phyloP scores from a whole-genome alignment of 805 yeast genomes.

The Zygosaccharomyces pseudorouxii region DNA sequence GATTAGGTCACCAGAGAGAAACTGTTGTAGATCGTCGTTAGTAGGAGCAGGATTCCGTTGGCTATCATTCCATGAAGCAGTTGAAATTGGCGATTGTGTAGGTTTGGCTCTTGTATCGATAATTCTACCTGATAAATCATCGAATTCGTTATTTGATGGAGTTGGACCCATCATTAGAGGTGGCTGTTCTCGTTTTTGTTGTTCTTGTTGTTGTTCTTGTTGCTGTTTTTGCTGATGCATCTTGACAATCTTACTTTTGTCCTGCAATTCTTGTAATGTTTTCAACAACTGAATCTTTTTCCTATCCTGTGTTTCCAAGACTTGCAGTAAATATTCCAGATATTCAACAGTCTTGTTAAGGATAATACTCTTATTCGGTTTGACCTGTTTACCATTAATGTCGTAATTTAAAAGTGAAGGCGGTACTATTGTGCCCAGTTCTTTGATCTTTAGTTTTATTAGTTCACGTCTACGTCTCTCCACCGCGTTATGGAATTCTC shows the following conservation, averaged over 20 bases:
- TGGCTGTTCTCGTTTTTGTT: neutral
- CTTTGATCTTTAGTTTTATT: slow-evolving; percentile 83
- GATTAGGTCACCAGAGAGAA: slow-evolving; percentile 29
- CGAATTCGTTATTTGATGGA: neutral
- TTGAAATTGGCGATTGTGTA: neutral
- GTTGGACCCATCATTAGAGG: neutral
- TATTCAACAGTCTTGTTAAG: slow-evolving; percentile 77
- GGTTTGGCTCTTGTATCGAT: slow-evolving; percentile 28
- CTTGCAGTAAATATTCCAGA: slow-evolving; percentile 58
- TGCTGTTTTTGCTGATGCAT: neutral
- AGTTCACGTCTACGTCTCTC: slow-evolving; percentile 88
- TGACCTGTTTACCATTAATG: slow-evolving; percentile 53
- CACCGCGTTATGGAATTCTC: slow-evolving; percentile 92
- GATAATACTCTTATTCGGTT: slow-evolving; percentile 79
- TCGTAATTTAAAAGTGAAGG: slow-evolving; percentile 55
- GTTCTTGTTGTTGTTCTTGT: neutral
- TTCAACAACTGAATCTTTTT: slow-evolving; percentile 41
- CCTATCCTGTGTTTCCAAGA: slow-evolving; percentile 51
- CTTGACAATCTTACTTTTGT: slow-evolving; percentile 8
- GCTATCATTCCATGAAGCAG: neutral
- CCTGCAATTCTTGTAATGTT: slow-evolving; percentile 37
- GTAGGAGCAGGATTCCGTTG: slow-evolving; percentile 2
- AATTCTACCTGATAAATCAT: slow-evolving; percentile 20
- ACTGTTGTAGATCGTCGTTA: slow-evolving; percentile 30
- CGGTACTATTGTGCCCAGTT: slow-evolving; percentile 76